Conservation (phyloP, 139 green algal genomes). For the Mesostigma viride region DNA sequence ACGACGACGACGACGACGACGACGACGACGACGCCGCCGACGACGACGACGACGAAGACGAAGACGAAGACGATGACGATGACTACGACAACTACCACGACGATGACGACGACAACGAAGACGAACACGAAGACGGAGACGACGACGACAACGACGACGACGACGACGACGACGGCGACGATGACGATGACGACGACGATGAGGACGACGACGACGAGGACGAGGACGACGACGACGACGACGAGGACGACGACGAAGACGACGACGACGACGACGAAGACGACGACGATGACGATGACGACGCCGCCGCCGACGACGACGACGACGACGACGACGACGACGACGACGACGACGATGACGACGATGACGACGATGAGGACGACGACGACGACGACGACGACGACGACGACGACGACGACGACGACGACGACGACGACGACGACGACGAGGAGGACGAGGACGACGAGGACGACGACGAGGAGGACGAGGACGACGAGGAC, state of each 20-base stretch:
- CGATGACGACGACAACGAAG: constrained; percentile 3
- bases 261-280: no score
- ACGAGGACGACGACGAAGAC: no score
- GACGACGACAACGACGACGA: constrained; percentile 3
- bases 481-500: not conserved
- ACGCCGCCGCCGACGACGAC: no score
- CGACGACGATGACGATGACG: no score
- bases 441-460: not conserved
- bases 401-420: not conserved
- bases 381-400: no score
- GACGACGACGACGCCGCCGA: constrained; percentile 4
- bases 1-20: constrained; percentile 5
- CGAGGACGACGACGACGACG: not conserved
- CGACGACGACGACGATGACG: not conserved
- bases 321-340: not conserved
- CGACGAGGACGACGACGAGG: not conserved
- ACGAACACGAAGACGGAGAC: not conserved
- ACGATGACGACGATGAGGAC: no score
- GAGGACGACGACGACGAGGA: no score
- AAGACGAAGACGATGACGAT: not conserved
- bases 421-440: constrained; percentile 1
- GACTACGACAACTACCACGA: constrained; percentile 6
- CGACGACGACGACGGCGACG: constrained; percentile 3
- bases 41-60: constrained; percentile 4
- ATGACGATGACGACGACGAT: not conserved